Conservation (phyloP, 176 grass and related monocot species). For the Phoenix dactylifera region DNA sequence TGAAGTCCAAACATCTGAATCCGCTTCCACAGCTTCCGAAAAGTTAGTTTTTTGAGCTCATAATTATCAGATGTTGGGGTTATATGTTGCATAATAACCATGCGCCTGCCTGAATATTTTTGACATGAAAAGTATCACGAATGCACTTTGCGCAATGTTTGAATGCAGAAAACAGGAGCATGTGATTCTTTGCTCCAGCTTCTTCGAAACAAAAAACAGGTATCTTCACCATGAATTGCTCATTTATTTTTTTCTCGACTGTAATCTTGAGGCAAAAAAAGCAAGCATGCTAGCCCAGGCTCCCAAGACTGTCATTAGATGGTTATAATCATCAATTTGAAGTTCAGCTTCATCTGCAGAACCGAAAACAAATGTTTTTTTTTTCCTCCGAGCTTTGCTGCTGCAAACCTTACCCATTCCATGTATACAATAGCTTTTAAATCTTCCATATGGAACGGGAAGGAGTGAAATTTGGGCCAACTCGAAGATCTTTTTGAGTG, state of each 20-base stretch:
- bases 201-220: constrained; percentile 70
- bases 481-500: not conserved
- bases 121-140: constrained; percentile 41
- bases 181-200: constrained; percentile 23
- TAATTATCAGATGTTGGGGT: constrained; percentile 10
- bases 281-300: constrained; percentile 47
- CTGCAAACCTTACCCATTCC: too few species aligned
- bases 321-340: constrained; percentile 18
- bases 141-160: constrained; percentile 53
- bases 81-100: not conserved
- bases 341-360: constrained; percentile 55
- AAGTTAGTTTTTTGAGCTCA: constrained; percentile 1
- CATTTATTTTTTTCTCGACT: not conserved
- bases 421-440: too few species aligned
- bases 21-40: constrained; percentile 31
- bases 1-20: constrained; percentile 58
- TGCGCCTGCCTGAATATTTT: constrained; percentile 45
- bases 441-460: too few species aligned
- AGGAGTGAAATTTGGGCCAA: not conserved
- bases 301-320: constrained; percentile 32
- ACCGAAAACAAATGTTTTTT: not conserved
- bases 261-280: constrained; percentile 63
- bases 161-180: constrained; percentile 37
- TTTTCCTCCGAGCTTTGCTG: too few species aligned
- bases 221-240: constrained; percentile 31